Percentiles rank a stretch among this genome's conserved stretches.
Evolutionary conservation across 2,329 filamentous ascomycete genomes (phyloP).

Genomic region (Sclerotinia minor): DNA sequence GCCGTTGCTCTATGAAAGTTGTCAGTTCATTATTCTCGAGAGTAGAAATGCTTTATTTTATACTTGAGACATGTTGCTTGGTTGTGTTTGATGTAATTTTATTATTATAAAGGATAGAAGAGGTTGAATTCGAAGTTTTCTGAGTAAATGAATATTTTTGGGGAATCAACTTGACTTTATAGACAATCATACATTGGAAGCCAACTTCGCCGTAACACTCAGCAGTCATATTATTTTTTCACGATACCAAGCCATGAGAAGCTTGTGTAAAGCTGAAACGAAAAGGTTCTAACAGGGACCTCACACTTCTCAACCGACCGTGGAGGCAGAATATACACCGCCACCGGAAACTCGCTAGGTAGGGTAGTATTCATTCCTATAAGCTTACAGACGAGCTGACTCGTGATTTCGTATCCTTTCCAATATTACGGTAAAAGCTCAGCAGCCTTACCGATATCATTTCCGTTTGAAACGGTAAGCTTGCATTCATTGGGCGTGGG

Average conservation of each 20-base stretch:
- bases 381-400: constrained; percentile 1
- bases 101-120: neutral
- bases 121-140: accelerated
- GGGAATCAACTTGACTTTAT: neutral
- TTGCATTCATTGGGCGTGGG: constrained; percentile 2
- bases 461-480: neutral
- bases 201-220: no score
- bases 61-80: constrained; percentile 8
- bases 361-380: neutral
- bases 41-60: neutral
- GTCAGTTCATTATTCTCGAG: neutral
- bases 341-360: neutral
- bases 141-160: neutral
- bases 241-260: neutral
- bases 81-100: neutral
- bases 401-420: constrained; percentile 5
- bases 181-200: neutral
- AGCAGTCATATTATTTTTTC: neutral
- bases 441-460: constrained; percentile 8
- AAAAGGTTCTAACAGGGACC: neutral
- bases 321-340: neutral
- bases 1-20: neutral
- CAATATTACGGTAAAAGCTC: neutral
- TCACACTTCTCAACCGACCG: neutral
- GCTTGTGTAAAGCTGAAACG: neutral